Percentiles rank a stretch among this genome's conserved stretches.
These are phyloP conservation scores for Apiotrichum siamense DNA, from an alignment of 1,284 basidiomycete species.

Conservation along the genomic window DNA sequence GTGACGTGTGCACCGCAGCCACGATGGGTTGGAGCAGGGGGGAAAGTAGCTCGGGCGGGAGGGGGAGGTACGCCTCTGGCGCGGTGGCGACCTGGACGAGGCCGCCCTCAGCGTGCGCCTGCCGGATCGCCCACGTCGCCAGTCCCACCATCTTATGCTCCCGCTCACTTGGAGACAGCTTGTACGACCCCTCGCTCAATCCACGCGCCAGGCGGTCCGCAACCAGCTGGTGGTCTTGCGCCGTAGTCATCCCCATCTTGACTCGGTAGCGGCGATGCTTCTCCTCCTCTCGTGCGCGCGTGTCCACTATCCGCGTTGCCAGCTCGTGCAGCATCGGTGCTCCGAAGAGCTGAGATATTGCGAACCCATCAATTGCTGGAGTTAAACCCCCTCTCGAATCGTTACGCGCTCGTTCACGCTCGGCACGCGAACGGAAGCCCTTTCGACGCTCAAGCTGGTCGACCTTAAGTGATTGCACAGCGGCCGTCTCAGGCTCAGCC, in stretches of 20 bases:
- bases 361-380: conserved; percentile 15
- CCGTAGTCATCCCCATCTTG: conserved; percentile 18
- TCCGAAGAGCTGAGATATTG: conserved; percentile 18
- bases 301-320: conserved; percentile 26
- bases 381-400: not conserved
- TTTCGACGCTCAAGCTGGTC: too few relatives aligned
- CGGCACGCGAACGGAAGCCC: not conserved
- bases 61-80: conserved; percentile 23
- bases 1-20: not conserved
- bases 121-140: conserved; percentile 24
- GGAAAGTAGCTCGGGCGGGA: conserved; percentile 29
- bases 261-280: conserved; percentile 23
- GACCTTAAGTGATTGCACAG: too few relatives aligned
- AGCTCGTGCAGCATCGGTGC: conserved; percentile 20
- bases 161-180: conserved; percentile 13
- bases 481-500: not conserved
- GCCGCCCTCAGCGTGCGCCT: conserved; percentile 24
- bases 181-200: conserved; percentile 1
- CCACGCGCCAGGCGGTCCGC: conserved; percentile 5
- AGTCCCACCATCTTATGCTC: conserved; percentile 21
- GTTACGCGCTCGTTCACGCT: not conserved
- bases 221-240: conserved; percentile 12
- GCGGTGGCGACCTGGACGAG: conserved; percentile 23
- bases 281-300: conserved; percentile 24
- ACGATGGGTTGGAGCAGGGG: conserved; percentile 26